A percentile compares a stretch with the other conserved stretches of the same genome.
phyloP scores from a whole-genome alignment of 495 filamentous ascomycete species.

The Poronia punctata region DNA sequence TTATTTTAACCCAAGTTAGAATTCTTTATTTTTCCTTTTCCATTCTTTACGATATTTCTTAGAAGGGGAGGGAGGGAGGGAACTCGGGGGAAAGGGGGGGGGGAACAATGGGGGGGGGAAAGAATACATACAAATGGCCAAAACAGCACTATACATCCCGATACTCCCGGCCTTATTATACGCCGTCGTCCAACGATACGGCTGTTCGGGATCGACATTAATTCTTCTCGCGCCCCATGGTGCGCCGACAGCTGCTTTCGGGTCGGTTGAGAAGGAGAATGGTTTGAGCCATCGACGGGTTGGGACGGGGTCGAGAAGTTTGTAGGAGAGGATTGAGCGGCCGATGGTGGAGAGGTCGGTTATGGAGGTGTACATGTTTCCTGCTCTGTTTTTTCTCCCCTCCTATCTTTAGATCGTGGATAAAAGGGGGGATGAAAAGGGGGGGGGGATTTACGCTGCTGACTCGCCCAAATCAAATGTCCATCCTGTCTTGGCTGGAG shows the following conservation, averaged over 20 bases:
- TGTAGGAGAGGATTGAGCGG: slow-evolving; percentile 46
- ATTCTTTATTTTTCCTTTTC: background rate
- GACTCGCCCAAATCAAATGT: slow-evolving; percentile 31
- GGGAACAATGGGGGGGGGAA: background rate
- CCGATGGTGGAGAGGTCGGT: slow-evolving; percentile 46
- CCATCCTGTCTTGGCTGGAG: slow-evolving; percentile 24
- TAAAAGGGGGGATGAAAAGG: no score
- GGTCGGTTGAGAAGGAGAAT: slow-evolving; percentile 39
- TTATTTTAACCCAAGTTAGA: background rate
- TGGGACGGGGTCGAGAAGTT: slow-evolving; percentile 37
- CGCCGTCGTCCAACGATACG: slow-evolving; percentile 33
- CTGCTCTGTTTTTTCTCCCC: no score
- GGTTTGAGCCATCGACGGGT: slow-evolving; percentile 57
- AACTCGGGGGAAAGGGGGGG: no score
- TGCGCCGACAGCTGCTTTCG: slow-evolving; percentile 40
- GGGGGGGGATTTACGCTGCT: slow-evolving; percentile 29
- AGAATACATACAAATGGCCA: slow-evolving; percentile 30
- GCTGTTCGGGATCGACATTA: slow-evolving; percentile 18
- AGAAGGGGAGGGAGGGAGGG: no score
- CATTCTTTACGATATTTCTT: background rate
- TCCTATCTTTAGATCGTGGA: no score
- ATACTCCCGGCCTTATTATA: slow-evolving; percentile 52
- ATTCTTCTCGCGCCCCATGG: slow-evolving; percentile 52
- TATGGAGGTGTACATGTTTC: slow-evolving; percentile 50
- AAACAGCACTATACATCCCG: slow-evolving; percentile 39